A percentile compares a stretch with the other conserved stretches of the same genome.
phyloP scores from a whole-genome alignment of 1,284 basidiomycete genomes.

The Laetiporus sulphureus region DNA sequence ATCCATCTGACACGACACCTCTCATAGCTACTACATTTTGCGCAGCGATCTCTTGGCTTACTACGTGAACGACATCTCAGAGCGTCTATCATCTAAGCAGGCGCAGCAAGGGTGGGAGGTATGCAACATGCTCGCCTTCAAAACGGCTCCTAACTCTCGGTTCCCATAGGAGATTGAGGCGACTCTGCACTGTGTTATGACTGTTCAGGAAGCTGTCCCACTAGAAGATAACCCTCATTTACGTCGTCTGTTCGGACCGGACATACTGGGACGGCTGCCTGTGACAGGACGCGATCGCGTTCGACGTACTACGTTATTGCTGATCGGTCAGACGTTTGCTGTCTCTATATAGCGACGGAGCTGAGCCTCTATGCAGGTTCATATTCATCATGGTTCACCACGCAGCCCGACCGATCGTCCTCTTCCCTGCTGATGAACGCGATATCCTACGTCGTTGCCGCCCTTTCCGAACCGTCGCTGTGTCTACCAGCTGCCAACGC shows the following conservation, averaged over 20 bases:
- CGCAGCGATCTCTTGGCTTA: conserved; percentile 74
- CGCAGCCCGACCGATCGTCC: conserved; percentile 35
- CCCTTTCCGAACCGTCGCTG: conserved; percentile 55
- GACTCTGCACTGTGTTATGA: conserved; percentile 77
- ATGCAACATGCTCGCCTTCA: conserved; percentile 15
- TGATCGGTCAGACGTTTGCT: conserved; percentile 50
- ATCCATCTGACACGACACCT: neutral
- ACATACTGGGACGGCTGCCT: conserved; percentile 63
- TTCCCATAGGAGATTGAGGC: conserved; percentile 70
- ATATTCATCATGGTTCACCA: conserved; percentile 83
- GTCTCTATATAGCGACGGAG: neutral
- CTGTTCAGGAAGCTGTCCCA: conserved; percentile 81
- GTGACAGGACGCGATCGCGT: conserved; percentile 58
- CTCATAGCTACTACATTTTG: conserved; percentile 76
- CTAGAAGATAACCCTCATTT: conserved; percentile 63
- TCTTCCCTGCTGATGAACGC: conserved; percentile 48
- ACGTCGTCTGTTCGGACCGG: conserved; percentile 60
- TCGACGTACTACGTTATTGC: conserved; percentile 61
- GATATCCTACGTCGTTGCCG: conserved; percentile 68
- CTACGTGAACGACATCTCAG: conserved; percentile 54
- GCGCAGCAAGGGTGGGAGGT: conserved; percentile 65
- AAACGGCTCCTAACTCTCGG: neutral
- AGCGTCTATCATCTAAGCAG: conserved; percentile 37
- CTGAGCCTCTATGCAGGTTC: conserved; percentile 53
- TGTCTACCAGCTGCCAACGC: conserved; percentile 75